phyloP scores from a whole-genome alignment of 2,329 filamentous ascomycete species.

The Catunica adiposa region DNA sequence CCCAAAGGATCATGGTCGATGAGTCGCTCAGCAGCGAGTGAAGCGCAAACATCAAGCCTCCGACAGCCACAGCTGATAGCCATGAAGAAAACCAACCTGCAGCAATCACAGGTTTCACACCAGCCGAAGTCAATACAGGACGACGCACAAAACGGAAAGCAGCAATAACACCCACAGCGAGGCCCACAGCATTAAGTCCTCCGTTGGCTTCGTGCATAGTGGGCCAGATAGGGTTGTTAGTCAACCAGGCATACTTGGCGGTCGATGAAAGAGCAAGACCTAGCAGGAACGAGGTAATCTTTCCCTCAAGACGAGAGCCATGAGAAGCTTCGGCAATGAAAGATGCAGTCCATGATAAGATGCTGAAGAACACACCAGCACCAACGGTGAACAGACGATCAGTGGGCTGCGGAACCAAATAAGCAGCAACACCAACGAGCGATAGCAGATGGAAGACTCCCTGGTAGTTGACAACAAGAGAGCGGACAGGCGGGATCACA shows the following conservation, averaged over 20 bases:
- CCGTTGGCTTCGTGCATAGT: conserved; percentile 81
- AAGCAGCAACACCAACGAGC: conserved; percentile 63
- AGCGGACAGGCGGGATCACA: conserved; percentile 50
- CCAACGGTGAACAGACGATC: conserved; percentile 65
- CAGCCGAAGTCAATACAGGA: conserved; percentile 31
- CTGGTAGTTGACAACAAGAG: conserved; percentile 49
- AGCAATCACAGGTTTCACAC: conserved; percentile 22
- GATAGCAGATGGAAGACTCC: conserved; percentile 60
- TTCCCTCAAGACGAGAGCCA: conserved; percentile 59
- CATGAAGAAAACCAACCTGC: conserved; percentile 34
- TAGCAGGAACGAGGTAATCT: conserved; percentile 62
- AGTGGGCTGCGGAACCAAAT: conserved; percentile 54
- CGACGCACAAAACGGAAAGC: conserved; percentile 59
- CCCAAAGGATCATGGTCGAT: conserved; percentile 97
- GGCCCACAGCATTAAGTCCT: conserved; percentile 75
- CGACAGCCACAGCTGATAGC: conserved; percentile 64
- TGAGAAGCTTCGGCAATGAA: conserved; percentile 65
- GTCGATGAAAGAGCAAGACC: conserved; percentile 75
- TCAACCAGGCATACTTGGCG: conserved; percentile 82
- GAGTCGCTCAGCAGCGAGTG: conserved; percentile 91
- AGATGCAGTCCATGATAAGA: conserved; percentile 68
- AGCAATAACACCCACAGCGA: conserved; percentile 59
- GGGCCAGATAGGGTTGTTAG: conserved; percentile 95
- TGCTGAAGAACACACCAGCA: conserved; percentile 65
- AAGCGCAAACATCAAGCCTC: conserved; percentile 70